A percentile compares a stretch with the other conserved stretches of the same genome.
phyloP scores from a whole-genome alignment of 2,329 filamentous ascomycete genomes.

The Didymella lethalis region DNA sequence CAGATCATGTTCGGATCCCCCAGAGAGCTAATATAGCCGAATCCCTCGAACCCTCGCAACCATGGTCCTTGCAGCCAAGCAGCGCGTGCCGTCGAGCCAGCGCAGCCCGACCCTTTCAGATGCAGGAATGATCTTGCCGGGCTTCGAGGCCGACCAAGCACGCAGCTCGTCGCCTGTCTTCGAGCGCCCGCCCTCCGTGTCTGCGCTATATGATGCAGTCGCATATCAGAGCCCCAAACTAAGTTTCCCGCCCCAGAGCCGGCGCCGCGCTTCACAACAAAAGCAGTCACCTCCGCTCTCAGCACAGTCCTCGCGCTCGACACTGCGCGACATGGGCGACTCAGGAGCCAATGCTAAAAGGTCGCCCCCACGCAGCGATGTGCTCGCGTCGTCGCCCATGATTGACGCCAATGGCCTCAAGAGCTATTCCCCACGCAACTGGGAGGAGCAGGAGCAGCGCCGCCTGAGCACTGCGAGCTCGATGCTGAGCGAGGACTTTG shows the following conservation, averaged over 20 bases:
- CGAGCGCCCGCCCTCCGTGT: slow-evolving; percentile 54
- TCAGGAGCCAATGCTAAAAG: slow-evolving; percentile 28
- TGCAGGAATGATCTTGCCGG: slow-evolving; percentile 91
- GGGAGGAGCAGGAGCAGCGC: slow-evolving; percentile 35
- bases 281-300: slow-evolving; percentile 44
- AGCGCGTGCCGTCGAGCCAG: slow-evolving; percentile 26
- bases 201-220: slow-evolving; percentile 36
- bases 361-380: slow-evolving; percentile 28
- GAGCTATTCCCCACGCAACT: slow-evolving; percentile 24
- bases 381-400: slow-evolving; percentile 48
- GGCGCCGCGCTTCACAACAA: slow-evolving; percentile 42
- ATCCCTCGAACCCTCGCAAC: slow-evolving; percentile 22
- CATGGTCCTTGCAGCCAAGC: slow-evolving; percentile 35
- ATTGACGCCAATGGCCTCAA: slow-evolving; percentile 33
- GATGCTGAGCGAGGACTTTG: slow-evolving; percentile 55
- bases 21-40: slow-evolving; percentile 34
- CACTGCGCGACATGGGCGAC: slow-evolving; percentile 44
- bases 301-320: slow-evolving; percentile 46
- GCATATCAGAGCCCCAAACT: slow-evolving; percentile 38
- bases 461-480: slow-evolving; percentile 50
- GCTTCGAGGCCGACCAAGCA: slow-evolving; percentile 46
- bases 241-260: slow-evolving; percentile 39
- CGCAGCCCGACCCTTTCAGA: slow-evolving; percentile 80
- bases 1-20: slow-evolving; percentile 32
- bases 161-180: slow-evolving; percentile 63